Base-by-base conservation (phyloP, 345 rosid genomes). In the Citrus medica region DNA sequence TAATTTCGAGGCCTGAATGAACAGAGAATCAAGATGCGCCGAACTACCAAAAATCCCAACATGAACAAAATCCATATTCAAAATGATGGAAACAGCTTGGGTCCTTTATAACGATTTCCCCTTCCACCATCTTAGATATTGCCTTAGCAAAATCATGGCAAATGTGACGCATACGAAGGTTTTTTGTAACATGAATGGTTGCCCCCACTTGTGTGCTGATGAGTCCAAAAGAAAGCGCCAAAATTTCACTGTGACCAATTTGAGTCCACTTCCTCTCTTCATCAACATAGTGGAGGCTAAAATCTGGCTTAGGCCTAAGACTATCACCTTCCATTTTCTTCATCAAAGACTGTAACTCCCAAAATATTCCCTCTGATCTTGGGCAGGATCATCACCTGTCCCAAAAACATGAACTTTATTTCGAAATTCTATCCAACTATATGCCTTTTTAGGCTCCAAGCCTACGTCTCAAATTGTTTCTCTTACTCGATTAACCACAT, bases 371-470 rank as follows among this genome's bases (percentile, higher is more conserved):
- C 82, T 81, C 86, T 3, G 89, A 86, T 69, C 87, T 85, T 14
- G 91, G 93, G 75, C 88, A 91, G 27, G 86, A 86, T 21, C 81
- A 66, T 90, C 90, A 27, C 88, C 89, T 9, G 90, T 90, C 22
- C 89, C 89, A 51, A 90, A 90, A 21, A 79, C 83, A 71, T 86
- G 93, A 71, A 90, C 88, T 76, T 86, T 88, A 37, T 88, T 86
- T 58, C 69, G 80, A 66, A 81, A 78, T 83, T 90, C 91, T 78
- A 90, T 85, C 91, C 93, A 89, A 77, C 90, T 86, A 62, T 79
- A 81, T 30, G 88, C 89, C 65, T 77, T 85, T 59, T 76, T 82
- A 69, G 89, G 80, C 76, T 85, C 80, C 88, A 86, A 82, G 5
- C 89, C 90, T 86, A 85, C 81, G 78, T 85, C 88, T 46, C 16